Percentiles rank a stretch among this genome's conserved stretches.
phyloP scores from a whole-genome alignment of 208 protist species.

The Trichomonas vaginalis region DNA sequence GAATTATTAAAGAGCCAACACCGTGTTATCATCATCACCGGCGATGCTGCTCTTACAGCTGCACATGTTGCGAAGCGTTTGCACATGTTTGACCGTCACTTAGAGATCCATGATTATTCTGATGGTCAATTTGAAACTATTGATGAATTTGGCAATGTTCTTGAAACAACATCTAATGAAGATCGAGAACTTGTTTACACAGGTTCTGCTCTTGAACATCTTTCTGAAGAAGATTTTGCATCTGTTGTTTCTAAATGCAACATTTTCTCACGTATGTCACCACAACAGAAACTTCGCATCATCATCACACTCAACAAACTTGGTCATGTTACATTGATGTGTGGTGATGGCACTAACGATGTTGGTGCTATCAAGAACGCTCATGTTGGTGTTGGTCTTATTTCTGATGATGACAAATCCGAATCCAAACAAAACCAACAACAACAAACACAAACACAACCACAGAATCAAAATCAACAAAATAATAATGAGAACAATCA shows the following conservation, averaged over 20 bases:
- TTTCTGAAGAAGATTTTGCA: not conserved
- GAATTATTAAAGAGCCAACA: not conserved
- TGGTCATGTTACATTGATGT: slow-evolving; percentile 55
- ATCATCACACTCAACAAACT: slow-evolving; percentile 29
- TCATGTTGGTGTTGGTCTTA: slow-evolving; percentile 81
- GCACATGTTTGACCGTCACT: not conserved
- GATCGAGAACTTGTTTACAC: not conserved
- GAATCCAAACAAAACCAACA: not conserved
- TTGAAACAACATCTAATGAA: not conserved
- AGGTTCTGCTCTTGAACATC: not conserved
- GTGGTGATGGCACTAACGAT: slow-evolving; percentile 82
- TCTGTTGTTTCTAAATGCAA: not conserved
- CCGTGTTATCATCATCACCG: slow-evolving; percentile 28
- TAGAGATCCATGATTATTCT: not conserved
- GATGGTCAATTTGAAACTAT: not conserved
- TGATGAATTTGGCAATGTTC: slow-evolving; percentile 17
- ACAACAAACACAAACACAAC: not conserved
- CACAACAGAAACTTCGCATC: slow-evolving; percentile 26
- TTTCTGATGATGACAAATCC: slow-evolving; percentile 30
- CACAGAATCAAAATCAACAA: not conserved
- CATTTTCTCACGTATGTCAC: slow-evolving; percentile 33
- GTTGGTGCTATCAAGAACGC: slow-evolving; percentile 96
- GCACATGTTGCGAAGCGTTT: slow-evolving; percentile 16
- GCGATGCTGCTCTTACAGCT: slow-evolving; percentile 30
- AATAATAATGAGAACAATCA: slow-evolving; percentile 61